These are phyloP conservation scores for Aspergillus sp. DNA, from an alignment of 2,329 filamentous ascomycete genomes.

Conservation along the genomic window DNA sequence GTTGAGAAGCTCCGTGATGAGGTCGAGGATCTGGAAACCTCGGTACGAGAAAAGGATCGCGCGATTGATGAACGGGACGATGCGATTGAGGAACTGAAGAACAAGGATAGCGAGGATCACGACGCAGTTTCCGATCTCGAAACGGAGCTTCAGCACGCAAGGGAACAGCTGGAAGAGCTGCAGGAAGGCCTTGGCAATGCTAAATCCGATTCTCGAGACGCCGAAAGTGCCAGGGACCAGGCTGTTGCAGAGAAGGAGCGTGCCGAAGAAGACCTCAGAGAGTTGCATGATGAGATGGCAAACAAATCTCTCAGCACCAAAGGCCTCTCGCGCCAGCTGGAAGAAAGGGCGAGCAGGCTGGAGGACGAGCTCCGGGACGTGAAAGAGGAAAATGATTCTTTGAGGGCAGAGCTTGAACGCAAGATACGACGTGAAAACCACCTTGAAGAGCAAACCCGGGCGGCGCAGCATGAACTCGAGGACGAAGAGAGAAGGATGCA, in stretches of 20 bases:
- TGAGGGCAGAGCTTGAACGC: slow-evolving; percentile 37
- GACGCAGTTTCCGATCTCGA: slow-evolving; percentile 39
- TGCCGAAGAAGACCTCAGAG: slow-evolving; percentile 47
- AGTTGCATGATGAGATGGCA: slow-evolving; percentile 65
- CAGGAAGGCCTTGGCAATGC: slow-evolving; percentile 33
- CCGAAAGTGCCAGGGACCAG: slow-evolving; percentile 38
- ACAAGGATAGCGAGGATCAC: slow-evolving; percentile 35
- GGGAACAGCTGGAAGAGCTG: slow-evolving; percentile 35
- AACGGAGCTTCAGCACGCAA: slow-evolving; percentile 39
- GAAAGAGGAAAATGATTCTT: slow-evolving; percentile 35
- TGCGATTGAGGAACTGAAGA: slow-evolving; percentile 58
- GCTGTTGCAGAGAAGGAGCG: slow-evolving; percentile 44
- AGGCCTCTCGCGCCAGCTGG: slow-evolving; percentile 63
- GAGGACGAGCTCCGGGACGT: slow-evolving; percentile 55
- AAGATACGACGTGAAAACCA: slow-evolving; percentile 34
- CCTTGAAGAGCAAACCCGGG: slow-evolving; percentile 43
- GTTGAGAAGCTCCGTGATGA: slow-evolving; percentile 62
- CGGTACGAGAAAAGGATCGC: slow-evolving; percentile 66
- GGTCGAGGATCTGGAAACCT: slow-evolving; percentile 65
- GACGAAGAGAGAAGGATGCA: slow-evolving; percentile 30
- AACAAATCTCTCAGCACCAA: slow-evolving; percentile 71
- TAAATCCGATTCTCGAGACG: slow-evolving; percentile 27
- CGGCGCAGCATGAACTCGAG: slow-evolving; percentile 30
- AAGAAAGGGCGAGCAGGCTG: slow-evolving; percentile 58
- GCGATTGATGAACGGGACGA: slow-evolving; percentile 65